Evolutionary conservation across 2,329 filamentous ascomycete species (phyloP).

Genomic region (Penicillium sp.): DNA sequence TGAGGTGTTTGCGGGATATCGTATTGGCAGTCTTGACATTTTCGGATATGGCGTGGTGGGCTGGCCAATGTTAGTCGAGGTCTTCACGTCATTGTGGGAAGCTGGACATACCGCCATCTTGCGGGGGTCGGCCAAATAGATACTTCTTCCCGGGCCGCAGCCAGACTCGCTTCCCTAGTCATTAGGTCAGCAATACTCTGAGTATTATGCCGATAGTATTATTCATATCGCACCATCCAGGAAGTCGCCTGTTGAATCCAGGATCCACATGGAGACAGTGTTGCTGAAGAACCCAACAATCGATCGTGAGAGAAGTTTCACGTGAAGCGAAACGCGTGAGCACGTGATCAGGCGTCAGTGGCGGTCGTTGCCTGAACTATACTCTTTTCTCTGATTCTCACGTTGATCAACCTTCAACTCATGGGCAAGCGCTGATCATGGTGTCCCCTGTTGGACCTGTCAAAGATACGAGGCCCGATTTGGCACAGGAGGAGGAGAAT

Average conservation of each 20-base stretch:
- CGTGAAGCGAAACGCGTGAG: slow-evolving; percentile 31
- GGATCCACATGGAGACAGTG: slow-evolving; percentile 60
- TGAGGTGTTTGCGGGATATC: slow-evolving; percentile 86
- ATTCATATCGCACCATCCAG: slow-evolving; percentile 40
- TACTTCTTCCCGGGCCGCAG: slow-evolving; percentile 82
- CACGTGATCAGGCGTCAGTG: slow-evolving; percentile 37
- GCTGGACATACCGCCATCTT: slow-evolving; percentile 55
- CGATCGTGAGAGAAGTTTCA: slow-evolving; percentile 2
- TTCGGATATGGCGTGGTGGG: slow-evolving; percentile 70
- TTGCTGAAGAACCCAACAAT: background rate
- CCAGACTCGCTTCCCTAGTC: slow-evolving; percentile 72
- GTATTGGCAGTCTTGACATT: slow-evolving; percentile 51
- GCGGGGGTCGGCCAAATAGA: slow-evolving; percentile 76
- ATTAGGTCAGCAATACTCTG: slow-evolving; percentile 35
- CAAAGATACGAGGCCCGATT: slow-evolving; percentile 2
- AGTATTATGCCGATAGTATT: background rate
- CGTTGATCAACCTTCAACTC: background rate
- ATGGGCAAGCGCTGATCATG: slow-evolving; percentile 23
- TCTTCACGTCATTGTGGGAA: background rate
- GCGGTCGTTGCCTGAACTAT: slow-evolving; percentile 22
- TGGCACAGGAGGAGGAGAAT: slow-evolving; percentile 5
- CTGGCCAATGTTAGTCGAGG: slow-evolving; percentile 40
- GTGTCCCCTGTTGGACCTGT: slow-evolving; percentile 19
- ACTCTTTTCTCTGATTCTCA: slow-evolving; percentile 3
- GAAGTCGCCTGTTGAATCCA: slow-evolving; percentile 55